Evolutionary conservation across 2,329 filamentous ascomycete species (phyloP).

Genomic region (Akanthomyces muscarius): DNA sequence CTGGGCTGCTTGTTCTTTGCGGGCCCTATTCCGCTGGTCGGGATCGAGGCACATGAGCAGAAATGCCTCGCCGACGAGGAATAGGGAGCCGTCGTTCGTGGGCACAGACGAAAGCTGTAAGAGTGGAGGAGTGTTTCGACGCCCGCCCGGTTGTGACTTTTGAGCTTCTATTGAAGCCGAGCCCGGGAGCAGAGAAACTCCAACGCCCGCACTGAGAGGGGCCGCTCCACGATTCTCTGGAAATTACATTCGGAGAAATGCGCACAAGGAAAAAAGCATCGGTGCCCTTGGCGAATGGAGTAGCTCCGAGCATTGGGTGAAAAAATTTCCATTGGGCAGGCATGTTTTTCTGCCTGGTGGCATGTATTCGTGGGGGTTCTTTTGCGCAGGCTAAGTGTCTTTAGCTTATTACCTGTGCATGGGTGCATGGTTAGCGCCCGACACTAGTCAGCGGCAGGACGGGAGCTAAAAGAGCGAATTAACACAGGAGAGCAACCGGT

Average conservation of each 20-base stretch:
- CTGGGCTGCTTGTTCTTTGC: not conserved
- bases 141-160: not conserved
- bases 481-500: no score
- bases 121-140: not conserved
- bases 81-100: not conserved
- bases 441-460: not conserved
- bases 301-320: not conserved
- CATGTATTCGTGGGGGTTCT: not conserved
- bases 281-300: not conserved
- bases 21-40: not conserved
- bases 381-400: not conserved
- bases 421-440: not conserved
- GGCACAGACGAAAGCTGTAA: not conserved
- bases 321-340: not conserved
- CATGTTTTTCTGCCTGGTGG: not conserved
- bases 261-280: not conserved
- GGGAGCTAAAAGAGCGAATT: not conserved
- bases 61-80: not conserved
- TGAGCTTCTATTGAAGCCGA: not conserved
- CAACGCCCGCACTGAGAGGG: not conserved
- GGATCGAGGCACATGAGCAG: not conserved
- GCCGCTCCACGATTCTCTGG: slow-evolving; percentile 3
- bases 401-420: not conserved
- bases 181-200: not conserved
- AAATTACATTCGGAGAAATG: not conserved